Evolutionary conservation across 495 filamentous ascomycete species (phyloP), one percentile per base, ranked within the genome.

Genomic region (Penicillium diatomitis): DNA sequence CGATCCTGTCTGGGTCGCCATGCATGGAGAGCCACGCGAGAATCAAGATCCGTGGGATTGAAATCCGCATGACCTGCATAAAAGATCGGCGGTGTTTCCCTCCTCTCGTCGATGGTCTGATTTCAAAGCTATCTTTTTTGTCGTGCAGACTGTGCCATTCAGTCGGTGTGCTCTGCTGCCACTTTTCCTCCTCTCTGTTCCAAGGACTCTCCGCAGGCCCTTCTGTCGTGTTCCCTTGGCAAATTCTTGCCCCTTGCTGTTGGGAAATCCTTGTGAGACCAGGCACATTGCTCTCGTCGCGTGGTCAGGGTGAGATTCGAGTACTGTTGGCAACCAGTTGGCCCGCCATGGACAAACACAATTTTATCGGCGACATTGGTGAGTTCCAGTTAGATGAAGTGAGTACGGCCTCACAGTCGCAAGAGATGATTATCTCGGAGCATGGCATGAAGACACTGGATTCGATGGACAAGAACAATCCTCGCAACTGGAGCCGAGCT

Each of bases 401-500:
- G 4, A 42, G 32, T 8, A 58, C 47, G 37, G 36, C 38, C 4
- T 51, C 41, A 30, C 52, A n/a, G 2, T 60, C 54, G 3, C 38
- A 32, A 8, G 53, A 39, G 32, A 47, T 44, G 41, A 29, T 8
- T 8, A 9, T 31, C 32, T 41, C 44, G 6, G 47, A 49, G 11
- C 42, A 34, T 7, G 46, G 54, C 27, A 38, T 43, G 12, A 56
- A 58, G 35, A n/a, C 46, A 36, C 8, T 35, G 9, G 46, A 43
- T 40, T 10, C 46, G 7, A 56, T 50, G 36, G 54, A 67, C 29
- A 27, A 31, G 10, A 37, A 38, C 20, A 55, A 62, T 40, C 67
- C 61, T 6, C 54, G 54, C 38, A 61, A 64, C 12, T 67, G 64
- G 64, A 58, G 55, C 8, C 41, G 47, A 0, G 38, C 46, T 20